These are phyloP conservation scores for Gyromitra esculenta DNA, from an alignment of 2,329 filamentous ascomycete species.

Conservation along the genomic window DNA sequence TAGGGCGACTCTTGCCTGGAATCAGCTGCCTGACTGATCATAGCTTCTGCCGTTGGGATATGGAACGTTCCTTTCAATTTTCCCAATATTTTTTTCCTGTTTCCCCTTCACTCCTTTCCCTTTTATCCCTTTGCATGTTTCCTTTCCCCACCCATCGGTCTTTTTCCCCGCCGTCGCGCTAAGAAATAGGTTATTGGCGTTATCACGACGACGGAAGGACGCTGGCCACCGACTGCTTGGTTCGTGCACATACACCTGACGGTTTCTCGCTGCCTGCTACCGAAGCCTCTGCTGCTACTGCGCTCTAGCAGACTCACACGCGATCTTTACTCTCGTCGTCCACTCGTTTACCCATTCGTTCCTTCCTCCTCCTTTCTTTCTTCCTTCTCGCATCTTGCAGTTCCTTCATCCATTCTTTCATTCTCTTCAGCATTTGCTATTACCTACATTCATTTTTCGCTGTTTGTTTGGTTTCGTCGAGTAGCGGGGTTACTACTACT, in stretches of 20 bases:
- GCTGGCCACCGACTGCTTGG: slow-evolving; percentile 10
- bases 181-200: slow-evolving; percentile 44
- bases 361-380: slow-evolving; percentile 21
- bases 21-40: slow-evolving; percentile 38
- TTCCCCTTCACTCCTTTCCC: slow-evolving; percentile 33
- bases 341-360: slow-evolving; percentile 29
- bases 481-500: slow-evolving; percentile 45
- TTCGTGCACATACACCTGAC: slow-evolving; percentile 23
- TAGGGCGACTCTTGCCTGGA: slow-evolving; percentile 29
- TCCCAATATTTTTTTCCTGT: slow-evolving; percentile 5
- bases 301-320: slow-evolving; percentile 9
- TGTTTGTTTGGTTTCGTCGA: slow-evolving; percentile 42
- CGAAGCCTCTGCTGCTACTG: slow-evolving; percentile 28
- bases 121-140: slow-evolving; percentile 36
- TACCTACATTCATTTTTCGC: slow-evolving; percentile 31
- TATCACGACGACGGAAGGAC: slow-evolving; percentile 31
- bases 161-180: slow-evolving; percentile 38
- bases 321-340: slow-evolving; percentile 24
- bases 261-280: slow-evolving; percentile 17
- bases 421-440: slow-evolving; percentile 35
- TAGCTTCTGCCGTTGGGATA: slow-evolving; percentile 29
- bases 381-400: slow-evolving; percentile 19
- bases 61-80: slow-evolving; percentile 26
- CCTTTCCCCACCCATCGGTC: slow-evolving; percentile 29
- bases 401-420: slow-evolving; percentile 25